Base-by-base conservation (phyloP, 2,329 filamentous ascomycete genomes). In the Pseudocercospora fijiensis region DNA sequence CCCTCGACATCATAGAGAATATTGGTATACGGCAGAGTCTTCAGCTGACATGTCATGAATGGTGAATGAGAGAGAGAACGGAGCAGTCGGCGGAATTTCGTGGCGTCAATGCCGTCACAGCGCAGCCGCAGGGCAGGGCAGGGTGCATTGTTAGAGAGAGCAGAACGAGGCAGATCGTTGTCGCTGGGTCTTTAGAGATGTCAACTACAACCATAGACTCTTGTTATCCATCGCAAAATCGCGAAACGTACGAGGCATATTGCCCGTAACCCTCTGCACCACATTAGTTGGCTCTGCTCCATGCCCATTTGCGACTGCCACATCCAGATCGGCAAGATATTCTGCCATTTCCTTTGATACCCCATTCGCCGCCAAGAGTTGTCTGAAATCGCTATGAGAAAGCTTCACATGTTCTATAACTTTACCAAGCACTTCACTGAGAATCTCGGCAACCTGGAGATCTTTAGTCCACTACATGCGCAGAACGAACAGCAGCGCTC, bases 321-420 rank as follows among this genome's bases (percentile, higher is more conserved):
- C 58, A 62, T 68, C 66, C 6, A 68, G 53, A 41, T 66, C 64
- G 4, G 64, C 61, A 22, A 68, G 33, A 28, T 62, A 67, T 2
- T 62, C 33, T 0, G 66, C 64, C 33, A 66, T 59, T 4, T 57
- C 41, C 16, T 28, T 26, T 4, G 37, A 45, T 28, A 55, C 33
- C 11, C 56, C 49, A 4, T 53, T 51, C 8, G 26, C 59, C 8
- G 55, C 10, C 45, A 68, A 51, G 11, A 65, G 57, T 27, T 60
- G 16, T 11, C 51, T 13, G 18, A 66, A 60, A 1, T 59, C 56
- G 6, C 61, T 53, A 22, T 37, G 33, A 22, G 28, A 33, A 1
- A 68, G 26, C 20, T 24, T 60, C 24, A 68, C 33, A 20, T 68
- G 66, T 26, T 61, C 5, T n/a, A 68, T 55, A 1, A 33, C 43